Conservation (phyloP, 2,329 filamentous ascomycete genomes). For the Aureobasidium sp. region DNA sequence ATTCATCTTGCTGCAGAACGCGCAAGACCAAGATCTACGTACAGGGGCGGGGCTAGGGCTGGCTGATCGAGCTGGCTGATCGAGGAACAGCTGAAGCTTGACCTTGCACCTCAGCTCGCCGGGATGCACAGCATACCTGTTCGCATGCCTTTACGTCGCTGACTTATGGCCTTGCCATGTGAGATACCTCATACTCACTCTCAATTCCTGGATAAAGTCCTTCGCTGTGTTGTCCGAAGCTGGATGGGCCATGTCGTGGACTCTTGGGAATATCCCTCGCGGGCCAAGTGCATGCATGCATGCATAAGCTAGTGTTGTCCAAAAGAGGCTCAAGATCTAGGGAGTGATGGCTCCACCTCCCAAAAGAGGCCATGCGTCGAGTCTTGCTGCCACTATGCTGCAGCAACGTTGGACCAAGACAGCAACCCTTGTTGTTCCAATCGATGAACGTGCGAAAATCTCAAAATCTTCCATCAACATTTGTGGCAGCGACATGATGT, state of each 20-base stretch:
- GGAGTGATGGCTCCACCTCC: neutral
- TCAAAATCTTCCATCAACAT: neutral
- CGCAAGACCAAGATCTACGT: neutral
- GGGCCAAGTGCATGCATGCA: neutral
- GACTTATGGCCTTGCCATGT: no score
- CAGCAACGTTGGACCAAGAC: neutral
- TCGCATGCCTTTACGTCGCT: neutral
- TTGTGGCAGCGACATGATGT: neutral
- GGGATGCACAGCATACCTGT: no score
- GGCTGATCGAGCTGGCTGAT: neutral
- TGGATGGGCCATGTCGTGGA: no score
- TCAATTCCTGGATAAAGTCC: no score
- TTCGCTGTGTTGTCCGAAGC: neutral
- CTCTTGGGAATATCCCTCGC: no score
- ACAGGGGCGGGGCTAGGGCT: neutral
- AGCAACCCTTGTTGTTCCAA: neutral
- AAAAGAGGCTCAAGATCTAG: neutral
- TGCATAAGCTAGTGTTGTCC: neutral
- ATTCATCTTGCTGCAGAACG: neutral
- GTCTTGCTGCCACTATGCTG: neutral
- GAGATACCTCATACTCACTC: neutral
- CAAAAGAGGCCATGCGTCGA: neutral
- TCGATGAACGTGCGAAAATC: no score
- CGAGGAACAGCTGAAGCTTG: neutral
- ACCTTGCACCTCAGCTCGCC: neutral